Evolutionary conservation across 2,329 filamentous ascomycete species (phyloP), one percentile per base, ranked within the genome.

Genomic region (Pezicula neosporulosa): DNA sequence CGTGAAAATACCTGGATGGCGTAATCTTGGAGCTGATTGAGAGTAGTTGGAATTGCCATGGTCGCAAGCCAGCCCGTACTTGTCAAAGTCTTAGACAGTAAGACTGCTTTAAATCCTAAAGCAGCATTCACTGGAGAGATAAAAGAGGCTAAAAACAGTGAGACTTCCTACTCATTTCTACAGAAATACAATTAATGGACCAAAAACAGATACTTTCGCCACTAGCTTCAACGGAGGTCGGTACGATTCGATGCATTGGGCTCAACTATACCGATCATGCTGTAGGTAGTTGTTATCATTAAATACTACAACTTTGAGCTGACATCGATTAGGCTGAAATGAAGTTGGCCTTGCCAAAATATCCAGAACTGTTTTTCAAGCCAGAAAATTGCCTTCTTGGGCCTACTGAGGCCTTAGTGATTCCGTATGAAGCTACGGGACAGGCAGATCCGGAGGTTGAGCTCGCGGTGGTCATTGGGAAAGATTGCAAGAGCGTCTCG

Each of bases 281-380:
- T 27, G 70, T 72, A 55, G 39, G 13, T 27, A 33, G 3, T 15
- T 21, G 13, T 12, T 30, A 13, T 15, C 6, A 9, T n/a, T 12
- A 18, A 10, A 3, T 21, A 21, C 21, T 5, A 19, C 28, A 27
- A 35, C 24, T 24, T 36, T 13, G 41, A 33, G 12, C 30, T 21
- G 33, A 35, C 43, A 72, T 18, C 77, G 78, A 5, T 55, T 76
- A 76, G 24, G 71, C 70, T 16, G 80, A 83, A 60, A 75, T 78
- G 57, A 72, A 73, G 44, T 71, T 82, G 60, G 60, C 70, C 4
- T 69, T 82, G 28, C 80, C 81, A 0, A 69, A 71, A 0, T 70
- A 82, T 16, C 81, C 82, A 1, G 79, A 77, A 5, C 66, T 84
- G 30, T 83, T 83, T 68, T 68, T 81, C 68, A 85, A 85, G 63